A percentile compares a stretch with the other conserved stretches of the same genome.
These are phyloP conservation scores for Dictyostelium gargantuum DNA, from an alignment of 208 protist species.

Conservation along the genomic window DNA sequence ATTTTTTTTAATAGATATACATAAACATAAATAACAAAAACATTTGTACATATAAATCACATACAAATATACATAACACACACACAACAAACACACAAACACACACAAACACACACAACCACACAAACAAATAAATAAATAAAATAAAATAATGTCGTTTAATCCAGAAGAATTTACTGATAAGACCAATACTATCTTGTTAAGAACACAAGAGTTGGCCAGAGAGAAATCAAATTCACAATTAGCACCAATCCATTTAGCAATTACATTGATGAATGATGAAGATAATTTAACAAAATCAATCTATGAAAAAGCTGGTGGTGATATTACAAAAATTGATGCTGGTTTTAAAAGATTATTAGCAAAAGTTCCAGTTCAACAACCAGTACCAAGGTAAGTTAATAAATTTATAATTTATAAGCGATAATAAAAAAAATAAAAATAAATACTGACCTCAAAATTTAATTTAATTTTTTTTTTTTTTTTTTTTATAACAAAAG, in stretches of 20 bases:
- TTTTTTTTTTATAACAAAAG: background rate
- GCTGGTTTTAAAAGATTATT: slow-evolving; percentile 8
- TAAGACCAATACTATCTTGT: slow-evolving; percentile 40
- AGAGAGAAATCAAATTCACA: slow-evolving; percentile 50
- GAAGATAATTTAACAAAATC: slow-evolving; percentile 43
- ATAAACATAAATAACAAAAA: too few species aligned
- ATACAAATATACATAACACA: too few species aligned
- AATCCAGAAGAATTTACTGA: slow-evolving; percentile 67
- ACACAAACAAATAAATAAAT: background rate
- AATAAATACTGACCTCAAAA: too few species aligned
- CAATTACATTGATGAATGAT: slow-evolving; percentile 10
- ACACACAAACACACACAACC: background rate
- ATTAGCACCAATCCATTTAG: slow-evolving; percentile 50
- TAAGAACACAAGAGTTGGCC: slow-evolving; percentile 28
- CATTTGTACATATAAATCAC: too few species aligned
- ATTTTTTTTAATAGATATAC: too few species aligned
- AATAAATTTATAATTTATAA: too few species aligned
- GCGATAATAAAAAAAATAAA: too few species aligned
- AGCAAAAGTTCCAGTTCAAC: slow-evolving; percentile 10
- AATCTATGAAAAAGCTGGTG: slow-evolving; percentile 59
- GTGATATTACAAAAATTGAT: slow-evolving; percentile 18
- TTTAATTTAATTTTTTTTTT: background rate
- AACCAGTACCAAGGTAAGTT: slow-evolving; percentile 52
- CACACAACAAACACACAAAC: too few species aligned
- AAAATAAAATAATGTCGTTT: background rate